Evolutionary conservation across 768 basidiomycete genomes (phyloP).

Genomic region (Piloderma croceum): DNA sequence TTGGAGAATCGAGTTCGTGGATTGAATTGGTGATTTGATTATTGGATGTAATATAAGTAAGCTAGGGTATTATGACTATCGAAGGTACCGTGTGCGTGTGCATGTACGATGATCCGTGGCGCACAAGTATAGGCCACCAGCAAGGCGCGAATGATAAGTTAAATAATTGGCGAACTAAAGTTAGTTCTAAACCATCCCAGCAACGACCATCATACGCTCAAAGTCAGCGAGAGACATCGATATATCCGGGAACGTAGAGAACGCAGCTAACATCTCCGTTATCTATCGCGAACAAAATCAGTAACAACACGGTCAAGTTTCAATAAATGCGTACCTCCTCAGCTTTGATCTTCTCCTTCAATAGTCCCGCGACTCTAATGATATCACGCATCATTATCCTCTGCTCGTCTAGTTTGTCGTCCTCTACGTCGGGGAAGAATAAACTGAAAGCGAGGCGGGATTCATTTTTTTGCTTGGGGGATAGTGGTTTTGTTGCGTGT

Average conservation of each 20-base stretch:
- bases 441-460: conserved; percentile 60
- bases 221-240: conserved; percentile 67
- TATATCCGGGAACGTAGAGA: conserved; percentile 65
- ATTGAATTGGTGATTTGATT: too few relatives aligned
- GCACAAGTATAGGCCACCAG: too few relatives aligned
- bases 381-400: conserved; percentile 42
- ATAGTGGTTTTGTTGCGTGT: conserved; percentile 26
- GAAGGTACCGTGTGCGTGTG: too few relatives aligned
- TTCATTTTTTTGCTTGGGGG: conserved; percentile 45
- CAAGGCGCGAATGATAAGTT: too few relatives aligned
- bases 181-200: conserved; percentile 53
- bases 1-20: too few relatives aligned
- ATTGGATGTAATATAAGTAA: too few relatives aligned
- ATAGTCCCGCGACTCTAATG: conserved; percentile 61
- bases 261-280: conserved; percentile 73
- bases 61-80: too few relatives aligned
- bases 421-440: conserved; percentile 57
- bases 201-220: conserved; percentile 64
- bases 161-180: too few relatives aligned
- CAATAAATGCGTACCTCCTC: conserved; percentile 53
- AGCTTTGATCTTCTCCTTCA: conserved; percentile 66
- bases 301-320: conserved; percentile 2
- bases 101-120: too few relatives aligned
- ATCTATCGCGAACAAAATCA: conserved; percentile 39
- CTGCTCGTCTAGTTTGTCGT: conserved; percentile 38